phyloP scores from a whole-genome alignment of 257 asterid genomes.

The Coffea eugenioides region DNA sequence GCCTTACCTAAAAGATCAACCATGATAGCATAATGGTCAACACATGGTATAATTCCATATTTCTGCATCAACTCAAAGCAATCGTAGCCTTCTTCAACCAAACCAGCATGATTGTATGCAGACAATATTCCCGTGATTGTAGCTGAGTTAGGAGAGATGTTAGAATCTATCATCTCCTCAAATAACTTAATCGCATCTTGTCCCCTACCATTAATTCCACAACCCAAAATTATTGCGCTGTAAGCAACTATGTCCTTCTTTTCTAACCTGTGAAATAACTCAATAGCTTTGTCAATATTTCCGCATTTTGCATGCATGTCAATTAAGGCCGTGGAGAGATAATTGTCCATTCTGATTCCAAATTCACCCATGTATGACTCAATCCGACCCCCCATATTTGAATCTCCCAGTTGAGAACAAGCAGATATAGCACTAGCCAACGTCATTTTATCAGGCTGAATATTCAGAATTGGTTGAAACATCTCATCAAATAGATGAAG shows the following conservation, averaged over 20 bases:
- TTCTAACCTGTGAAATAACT: constrained; percentile 45
- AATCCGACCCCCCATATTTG: constrained; percentile 47
- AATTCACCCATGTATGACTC: constrained; percentile 49
- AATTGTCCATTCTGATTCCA: constrained; percentile 78
- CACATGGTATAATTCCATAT: constrained; percentile 63
- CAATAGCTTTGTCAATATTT: constrained; percentile 63
- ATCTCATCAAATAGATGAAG: constrained; percentile 61
- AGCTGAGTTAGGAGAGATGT: constrained; percentile 55
- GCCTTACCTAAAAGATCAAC: constrained; percentile 83
- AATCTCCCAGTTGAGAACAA: constrained; percentile 82
- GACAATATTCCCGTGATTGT: constrained; percentile 69
- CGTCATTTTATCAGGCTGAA: constrained; percentile 72
- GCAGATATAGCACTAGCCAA: constrained; percentile 73
- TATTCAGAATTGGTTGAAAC: constrained; percentile 36
- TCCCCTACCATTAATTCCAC: constrained; percentile 77
- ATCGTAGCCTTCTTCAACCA: constrained; percentile 75
- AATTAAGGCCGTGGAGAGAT: constrained; percentile 68
- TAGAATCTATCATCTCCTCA: constrained; percentile 57
- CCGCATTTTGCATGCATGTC: constrained; percentile 84
- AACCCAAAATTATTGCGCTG: constrained; percentile 85
- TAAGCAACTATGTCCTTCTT: constrained; percentile 70
- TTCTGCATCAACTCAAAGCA: constrained; percentile 60
- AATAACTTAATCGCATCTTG: constrained; percentile 58
- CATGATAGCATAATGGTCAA: constrained; percentile 77
- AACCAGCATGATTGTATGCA: constrained; percentile 66